Conservation (phyloP, 495 filamentous ascomycete genomes). For the Aspergillus incahuasiensis region DNA sequence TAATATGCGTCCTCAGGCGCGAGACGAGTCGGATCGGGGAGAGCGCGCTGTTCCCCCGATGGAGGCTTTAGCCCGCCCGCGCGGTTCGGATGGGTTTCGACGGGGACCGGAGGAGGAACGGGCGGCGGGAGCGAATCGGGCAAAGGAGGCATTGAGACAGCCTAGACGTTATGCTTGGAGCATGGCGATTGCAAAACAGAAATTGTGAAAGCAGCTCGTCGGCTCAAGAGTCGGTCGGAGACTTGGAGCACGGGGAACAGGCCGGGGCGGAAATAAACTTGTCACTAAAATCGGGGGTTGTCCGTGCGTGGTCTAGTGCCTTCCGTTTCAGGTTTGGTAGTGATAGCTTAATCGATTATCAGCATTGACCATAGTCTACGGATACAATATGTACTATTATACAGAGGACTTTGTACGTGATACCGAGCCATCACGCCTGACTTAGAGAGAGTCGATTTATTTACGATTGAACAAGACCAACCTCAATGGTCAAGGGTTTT, state of each 20-base stretch:
- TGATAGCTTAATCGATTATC: not conserved
- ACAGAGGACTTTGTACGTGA: not conserved
- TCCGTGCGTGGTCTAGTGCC: conserved; percentile 9
- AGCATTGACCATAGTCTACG: not conserved
- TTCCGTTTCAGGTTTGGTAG: conserved; percentile 2
- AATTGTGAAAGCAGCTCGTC: not conserved
- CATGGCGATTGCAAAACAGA: conserved; percentile 22
- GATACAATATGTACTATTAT: not conserved
- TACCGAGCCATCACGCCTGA: not conserved
- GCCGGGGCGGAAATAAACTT: not conserved
- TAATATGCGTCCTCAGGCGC: conserved; percentile 82
- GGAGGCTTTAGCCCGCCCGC: conserved; percentile 31
- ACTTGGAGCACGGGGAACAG: not conserved
- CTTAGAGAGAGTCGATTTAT: not conserved
- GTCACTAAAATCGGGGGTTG: not conserved
- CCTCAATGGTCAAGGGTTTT: conserved; percentile 9
- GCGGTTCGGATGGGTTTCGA: conserved; percentile 44
- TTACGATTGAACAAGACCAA: conserved; percentile 1
- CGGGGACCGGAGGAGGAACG: conserved; percentile 39
- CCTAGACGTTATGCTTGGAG: conserved; percentile 24
- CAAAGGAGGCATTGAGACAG: conserved; percentile 40
- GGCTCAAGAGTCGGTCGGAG: not conserved
- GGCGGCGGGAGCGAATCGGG: conserved; percentile 28
- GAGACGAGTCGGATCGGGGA: conserved; percentile 56
- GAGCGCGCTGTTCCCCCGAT: conserved; percentile 40